Base-by-base conservation (phyloP, 208 protist genomes). In the Acanthamoeba royreba region DNA sequence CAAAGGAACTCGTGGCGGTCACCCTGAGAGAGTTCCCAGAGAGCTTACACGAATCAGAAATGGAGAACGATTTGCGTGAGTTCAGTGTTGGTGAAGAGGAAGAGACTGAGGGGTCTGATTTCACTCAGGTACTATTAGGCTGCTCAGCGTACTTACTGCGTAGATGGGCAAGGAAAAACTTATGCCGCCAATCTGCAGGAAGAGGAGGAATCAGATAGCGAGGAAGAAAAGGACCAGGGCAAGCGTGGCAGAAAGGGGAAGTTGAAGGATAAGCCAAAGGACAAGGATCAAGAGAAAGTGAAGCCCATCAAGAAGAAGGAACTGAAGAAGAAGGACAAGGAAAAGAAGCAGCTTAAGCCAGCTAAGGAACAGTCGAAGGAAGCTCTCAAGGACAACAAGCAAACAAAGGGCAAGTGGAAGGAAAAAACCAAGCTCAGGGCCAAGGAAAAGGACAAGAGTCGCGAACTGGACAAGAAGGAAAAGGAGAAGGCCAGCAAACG, bases 21-120 rank as follows among this genome's bases (percentile, higher is more conserved):
- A 52, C 66, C 49, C 31, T 72, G 31, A 28, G 83, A 17, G 83
- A 90, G 25, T 90, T 90, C 55, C 83, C 83, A n/a, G 35, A 47
- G 83, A 66, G 83, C 83, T 42, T 90, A 35, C 28, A 38, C 47
- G 83, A 90, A 3, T 45, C 83, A n/a, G 83, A 90, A 52, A 61
- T 72, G 55, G 83, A 90, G 31, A n/a, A 45, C 19, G 83, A 90
- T 8, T 52, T 90, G 9, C 47, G 83, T 31, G 88, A 92, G 43
- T 72, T 81, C 88, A 92, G 38, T 7, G 61, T 55, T 15, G 40
- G 63, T 43, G 88, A 92, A 1, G 88, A 92, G 33, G 83, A 90
- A 13, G 88, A 92, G 17, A 92, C 61, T 31, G 88, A 92, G 13
- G 88, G 40, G 8, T 72, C 40, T 2, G 88, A 90, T 33, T 85